Evolutionary conservation across 768 basidiomycete genomes (phyloP), one percentile per base, ranked within the genome.

Genomic region (Mycena galericulata): DNA sequence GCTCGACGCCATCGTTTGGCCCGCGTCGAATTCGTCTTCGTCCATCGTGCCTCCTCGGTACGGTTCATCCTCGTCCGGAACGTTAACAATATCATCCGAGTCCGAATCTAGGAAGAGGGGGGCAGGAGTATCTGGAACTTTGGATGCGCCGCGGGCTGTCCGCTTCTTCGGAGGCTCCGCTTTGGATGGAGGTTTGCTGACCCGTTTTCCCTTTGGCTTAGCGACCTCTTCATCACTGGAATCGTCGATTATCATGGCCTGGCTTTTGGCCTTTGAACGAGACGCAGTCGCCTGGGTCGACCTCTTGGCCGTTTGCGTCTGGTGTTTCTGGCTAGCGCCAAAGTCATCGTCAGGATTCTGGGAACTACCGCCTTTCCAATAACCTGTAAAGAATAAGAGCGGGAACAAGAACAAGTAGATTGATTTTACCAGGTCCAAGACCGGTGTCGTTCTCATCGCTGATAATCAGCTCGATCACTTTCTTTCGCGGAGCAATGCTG

Each of bases 361-460:
- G 20, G 78, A 73, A 38, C 72, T 69, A 30, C 70, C 77, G 41
- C 77, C 80, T 72, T 88, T 89, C 90, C 90, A 89, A 73, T 90
- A 89, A 27, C 81, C 90, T 91, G 71, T 6, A 29, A 49, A 29
- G 20, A 12, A 38, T 46, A 61, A 55, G 53, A 36, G 15, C 69
- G 60, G 32, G 15, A 20, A 61, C 51, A 30, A 3, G 61, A 55
- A 3, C 18, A 41, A 22, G 22, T 20, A 38, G 27, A 24, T 34
- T 54, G 15, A 60, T 76, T 83, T 62, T 68, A 90, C 90, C 78
- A 46, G 83, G 74, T 4, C 87, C 89, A 69, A 88, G 79, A 0
- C 87, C 89, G 64, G 85, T 85, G 67, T 90, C 89, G 54, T 85
- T 83, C 5, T 85, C 85, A 17, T 87, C 84, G 54, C 75, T 84